Evolutionary conservation across 2,329 filamentous ascomycete species (phyloP), one percentile per base, ranked within the genome.

Genomic region (Ploettnerulaceae sp.): DNA sequence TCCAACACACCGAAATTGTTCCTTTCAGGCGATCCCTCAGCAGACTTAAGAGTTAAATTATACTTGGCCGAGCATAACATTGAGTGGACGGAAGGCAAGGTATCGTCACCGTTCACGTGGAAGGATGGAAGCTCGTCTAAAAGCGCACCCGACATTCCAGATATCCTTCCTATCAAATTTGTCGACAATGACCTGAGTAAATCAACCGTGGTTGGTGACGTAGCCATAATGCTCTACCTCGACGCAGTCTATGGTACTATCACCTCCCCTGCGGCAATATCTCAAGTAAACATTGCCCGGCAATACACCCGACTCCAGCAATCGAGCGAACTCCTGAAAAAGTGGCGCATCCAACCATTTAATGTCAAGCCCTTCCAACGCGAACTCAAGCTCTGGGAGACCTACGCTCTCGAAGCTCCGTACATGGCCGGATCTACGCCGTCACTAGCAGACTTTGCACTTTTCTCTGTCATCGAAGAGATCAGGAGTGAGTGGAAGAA

Each of bases 191-290:
- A 82, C 49, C 55, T 60, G 0, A 64, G 53, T 18, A 70, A 69
- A 48, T 72, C 76, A 1, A 64, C 62, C 0, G 67, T 77, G 0
- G 63, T 72, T 6, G 77, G 78, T 4, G 69, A 75, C 31, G 42
- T 72, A 1, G 72, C 71, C 25, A 75, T 81, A 48, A 69, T 82
- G 69, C 60, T 77, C 7, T 82, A 87, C 49, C 67, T 86, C 1
- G 76, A 86, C 49, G 69, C 74, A 2, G 65, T 71, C 9, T 71
- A 80, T 49, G 69, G 70, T 1, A 48, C 54, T 1, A 29, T 17
- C 6, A 33, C 24, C 9, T 14, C 4, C 9, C 12, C 18, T 5
- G 4, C 17, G 3, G 7, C 35, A 5, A 49, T 24, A 15, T 48
- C 52, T 6, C 52, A 46, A 12, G 20, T 47, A 11, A 51, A 68